Base-by-base conservation (phyloP, 2,329 filamentous ascomycete species). In the Fusarium pseudonygamai region DNA sequence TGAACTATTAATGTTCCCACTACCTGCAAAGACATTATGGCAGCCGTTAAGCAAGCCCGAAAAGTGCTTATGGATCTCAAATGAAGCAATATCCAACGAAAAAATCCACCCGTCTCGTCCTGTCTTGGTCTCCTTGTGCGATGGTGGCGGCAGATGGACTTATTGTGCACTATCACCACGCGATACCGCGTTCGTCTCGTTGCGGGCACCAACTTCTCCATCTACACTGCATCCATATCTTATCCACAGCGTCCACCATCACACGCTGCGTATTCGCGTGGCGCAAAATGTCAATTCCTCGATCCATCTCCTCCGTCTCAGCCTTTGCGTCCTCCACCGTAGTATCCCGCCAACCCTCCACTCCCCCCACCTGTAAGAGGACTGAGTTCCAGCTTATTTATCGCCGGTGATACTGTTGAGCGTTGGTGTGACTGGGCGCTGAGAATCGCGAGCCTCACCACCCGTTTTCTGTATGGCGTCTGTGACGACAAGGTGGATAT, bases 331-430 rank as follows among this genome's bases (percentile, higher is more conserved):
- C 42, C n/a, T 43, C 15, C n/a, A 6, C n/a, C 24, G n/a, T 18
- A 18, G 42, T 9, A 7, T n/a, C 40, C 40, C 0, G 12, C 40
- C 8, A 22, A 32, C 30, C 30, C 30, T 32, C 30, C 32, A 1
- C 24, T 28, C 24, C 10, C n/a, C 43, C 7, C 24, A 3, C 26
- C 18, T 3, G 43, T 22, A 22, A 28, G 26, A 20, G 18, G 26
- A 28, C 26, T 46, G 12, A 28, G 43, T 28, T 46, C 43, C 43
- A 46, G 24, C 42, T 45, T 4, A 24, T 26, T 11, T 26, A 6
- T 7, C 12, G 6, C 12, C 24, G 5, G 85, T 85, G 60, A 89
- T 85, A 67, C 84, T 88, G 63, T 89, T 85, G 8, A 89, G 80
- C 4, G 86, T 85, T 37, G 85, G 84, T 5, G 85, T 84, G 22